Percentiles rank a stretch among this genome's conserved stretches.
Conservation (phyloP, 2,329 filamentous ascomycete species). For the Acrocalymma vagum region DNA sequence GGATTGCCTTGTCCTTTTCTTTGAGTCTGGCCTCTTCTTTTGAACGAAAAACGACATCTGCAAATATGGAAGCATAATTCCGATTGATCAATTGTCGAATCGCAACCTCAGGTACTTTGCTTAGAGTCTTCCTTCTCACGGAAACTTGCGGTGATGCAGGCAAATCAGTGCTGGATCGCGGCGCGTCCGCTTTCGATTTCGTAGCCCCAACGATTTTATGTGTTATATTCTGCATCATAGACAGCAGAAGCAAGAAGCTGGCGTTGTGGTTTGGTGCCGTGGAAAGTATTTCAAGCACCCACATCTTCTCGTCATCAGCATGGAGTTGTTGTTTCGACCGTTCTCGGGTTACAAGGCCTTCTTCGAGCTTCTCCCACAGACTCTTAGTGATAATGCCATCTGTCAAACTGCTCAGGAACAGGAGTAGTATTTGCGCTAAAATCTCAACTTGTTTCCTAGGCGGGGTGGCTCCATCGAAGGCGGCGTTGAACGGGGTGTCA, state of each 20-base stretch:
- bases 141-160: constrained; percentile 44
- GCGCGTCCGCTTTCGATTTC: constrained; percentile 26
- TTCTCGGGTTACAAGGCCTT: constrained; percentile 38
- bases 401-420: constrained; percentile 77
- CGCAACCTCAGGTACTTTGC: constrained; percentile 59
- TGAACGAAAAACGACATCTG: constrained; percentile 67
- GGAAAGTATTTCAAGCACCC: constrained; percentile 76
- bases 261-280: constrained; percentile 80
- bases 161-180: constrained; percentile 36
- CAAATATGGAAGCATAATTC: constrained; percentile 72
- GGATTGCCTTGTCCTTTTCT: constrained; percentile 67
- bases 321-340: constrained; percentile 52
- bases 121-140: constrained; percentile 47
- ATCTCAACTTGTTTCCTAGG: constrained; percentile 77
- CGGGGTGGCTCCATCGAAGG: constrained; percentile 66
- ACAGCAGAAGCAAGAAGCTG: constrained; percentile 85
- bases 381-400: constrained; percentile 79
- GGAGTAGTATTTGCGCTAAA: constrained; percentile 73
- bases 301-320: constrained; percentile 65
- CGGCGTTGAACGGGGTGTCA: constrained; percentile 67
- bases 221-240: constrained; percentile 72
- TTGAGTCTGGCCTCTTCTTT: constrained; percentile 45
- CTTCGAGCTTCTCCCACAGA: constrained; percentile 66
- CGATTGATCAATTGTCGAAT: constrained; percentile 68
- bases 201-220: constrained; percentile 58